Evolutionary conservation across 2,329 filamentous ascomycete species (phyloP).

Genomic region (Periconia digitata): DNA sequence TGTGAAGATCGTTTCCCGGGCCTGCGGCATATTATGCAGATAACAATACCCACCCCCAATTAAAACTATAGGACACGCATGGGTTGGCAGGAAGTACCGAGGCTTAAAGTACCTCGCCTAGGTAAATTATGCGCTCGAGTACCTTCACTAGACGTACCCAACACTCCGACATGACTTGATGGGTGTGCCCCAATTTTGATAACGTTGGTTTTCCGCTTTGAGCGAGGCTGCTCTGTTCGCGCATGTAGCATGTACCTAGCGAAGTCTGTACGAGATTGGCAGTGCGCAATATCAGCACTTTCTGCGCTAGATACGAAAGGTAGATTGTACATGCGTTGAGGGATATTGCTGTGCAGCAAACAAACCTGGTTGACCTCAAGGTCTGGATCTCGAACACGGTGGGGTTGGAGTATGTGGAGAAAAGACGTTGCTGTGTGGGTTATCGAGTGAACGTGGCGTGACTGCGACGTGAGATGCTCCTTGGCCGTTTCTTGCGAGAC

Average conservation of each 20-base stretch:
- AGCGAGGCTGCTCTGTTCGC: too few relatives aligned
- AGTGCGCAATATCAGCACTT: background rate
- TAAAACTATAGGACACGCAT: too few relatives aligned
- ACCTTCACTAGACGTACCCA: background rate
- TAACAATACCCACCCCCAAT: too few relatives aligned
- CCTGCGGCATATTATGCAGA: background rate
- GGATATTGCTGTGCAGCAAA: background rate
- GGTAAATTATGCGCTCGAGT: background rate
- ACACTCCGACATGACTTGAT: too few relatives aligned
- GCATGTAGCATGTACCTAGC: too few relatives aligned
- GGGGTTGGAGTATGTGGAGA: background rate
- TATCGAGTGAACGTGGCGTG: background rate
- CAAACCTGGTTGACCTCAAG: background rate
- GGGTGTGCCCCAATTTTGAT: background rate
- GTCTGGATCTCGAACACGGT: background rate
- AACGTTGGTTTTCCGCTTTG: background rate
- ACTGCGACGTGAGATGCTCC: background rate
- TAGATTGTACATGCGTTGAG: background rate
- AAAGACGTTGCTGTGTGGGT: background rate
- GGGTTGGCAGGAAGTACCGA: background rate
- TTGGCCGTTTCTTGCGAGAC: background rate
- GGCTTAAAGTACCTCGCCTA: background rate
- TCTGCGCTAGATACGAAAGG: background rate
- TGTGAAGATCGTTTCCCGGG: background rate
- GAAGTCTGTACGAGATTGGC: background rate